These are phyloP conservation scores for Forsythia viridissima DNA, from an alignment of 257 asterid genomes.

Conservation along the genomic window DNA sequence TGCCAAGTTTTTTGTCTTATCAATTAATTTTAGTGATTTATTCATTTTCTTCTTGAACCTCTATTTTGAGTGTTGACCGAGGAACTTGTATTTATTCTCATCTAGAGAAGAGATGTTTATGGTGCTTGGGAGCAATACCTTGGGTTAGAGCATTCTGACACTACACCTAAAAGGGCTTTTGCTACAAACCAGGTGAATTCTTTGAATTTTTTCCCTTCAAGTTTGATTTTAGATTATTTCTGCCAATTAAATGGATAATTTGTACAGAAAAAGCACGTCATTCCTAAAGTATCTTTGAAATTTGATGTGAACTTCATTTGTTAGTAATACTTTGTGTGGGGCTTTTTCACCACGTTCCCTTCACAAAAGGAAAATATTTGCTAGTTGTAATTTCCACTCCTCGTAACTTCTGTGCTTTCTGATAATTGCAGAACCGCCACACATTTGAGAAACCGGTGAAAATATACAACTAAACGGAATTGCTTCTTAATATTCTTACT, in stretches of 20 bases:
- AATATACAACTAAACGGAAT: slow-evolving; percentile 64
- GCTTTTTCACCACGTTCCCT: background rate
- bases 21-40: slow-evolving; percentile 4
- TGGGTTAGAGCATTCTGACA: slow-evolving; percentile 93
- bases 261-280: background rate
- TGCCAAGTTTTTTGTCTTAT: background rate
- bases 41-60: background rate
- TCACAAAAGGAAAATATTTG: background rate
- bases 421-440: slow-evolving; percentile 80
- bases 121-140: slow-evolving; percentile 99
- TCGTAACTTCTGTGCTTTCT: slow-evolving; percentile 15
- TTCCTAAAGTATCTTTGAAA: background rate
- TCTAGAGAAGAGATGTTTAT: slow-evolving; percentile 86
- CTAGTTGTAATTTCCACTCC: background rate
- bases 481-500: slow-evolving; percentile 8
- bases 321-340: background rate
- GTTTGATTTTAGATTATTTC: background rate
- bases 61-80: slow-evolving; percentile 11
- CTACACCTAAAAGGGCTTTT: slow-evolving; percentile 77
- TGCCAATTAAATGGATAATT: background rate
- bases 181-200: slow-evolving; percentile 69
- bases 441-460: slow-evolving; percentile 88
- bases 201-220: background rate
- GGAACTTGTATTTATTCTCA: slow-evolving; percentile 18
- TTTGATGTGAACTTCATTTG: background rate